These are phyloP conservation scores for Paramecium caudatum DNA, from an alignment of 73 alveolate genomes.

Conservation along the genomic window DNA sequence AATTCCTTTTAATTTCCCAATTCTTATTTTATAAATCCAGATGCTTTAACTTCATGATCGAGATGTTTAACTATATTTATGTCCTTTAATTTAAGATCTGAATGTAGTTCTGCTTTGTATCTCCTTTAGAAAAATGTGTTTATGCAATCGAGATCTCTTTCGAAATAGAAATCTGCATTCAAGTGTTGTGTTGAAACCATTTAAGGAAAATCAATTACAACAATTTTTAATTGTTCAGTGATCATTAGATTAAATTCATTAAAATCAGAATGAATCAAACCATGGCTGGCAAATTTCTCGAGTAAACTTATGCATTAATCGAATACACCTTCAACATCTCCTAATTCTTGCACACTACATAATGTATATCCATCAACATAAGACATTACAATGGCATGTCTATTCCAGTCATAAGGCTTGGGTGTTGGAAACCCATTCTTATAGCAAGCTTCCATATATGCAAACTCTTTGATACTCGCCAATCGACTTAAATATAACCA, in stretches of 20 bases:
- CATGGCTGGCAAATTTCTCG: slow-evolving; percentile 78
- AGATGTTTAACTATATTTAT: slow-evolving; percentile 55
- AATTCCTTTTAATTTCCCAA: slow-evolving; percentile 52
- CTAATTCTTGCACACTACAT: slow-evolving; percentile 52
- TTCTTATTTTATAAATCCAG: slow-evolving; percentile 74
- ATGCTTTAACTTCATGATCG: slow-evolving; percentile 70
- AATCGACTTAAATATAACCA: slow-evolving; percentile 98
- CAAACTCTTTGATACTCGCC: slow-evolving; percentile 96
- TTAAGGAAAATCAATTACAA: slow-evolving; percentile 98
- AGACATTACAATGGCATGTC: slow-evolving; percentile 76
- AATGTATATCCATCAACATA: slow-evolving; percentile 67
- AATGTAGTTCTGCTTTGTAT: slow-evolving; percentile 70
- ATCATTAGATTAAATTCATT: slow-evolving; percentile 96
- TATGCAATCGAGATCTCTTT: slow-evolving; percentile 94
- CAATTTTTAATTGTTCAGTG: slow-evolving; percentile 89
- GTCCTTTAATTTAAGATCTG: slow-evolving; percentile 37
- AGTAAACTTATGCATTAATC: slow-evolving; percentile 63
- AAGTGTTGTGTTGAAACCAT: slow-evolving; percentile 56
- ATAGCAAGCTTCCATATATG: slow-evolving; percentile 90
- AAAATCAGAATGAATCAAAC: slow-evolving; percentile 98
- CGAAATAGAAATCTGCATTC: slow-evolving; percentile 63
- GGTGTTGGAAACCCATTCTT: slow-evolving; percentile 72
- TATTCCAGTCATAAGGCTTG: slow-evolving; percentile 72
- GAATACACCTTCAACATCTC: slow-evolving; percentile 66
- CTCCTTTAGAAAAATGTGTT: slow-evolving; percentile 89